phyloP scores from a whole-genome alignment of 208 protist species.

The Acanthamoeba triangularis region DNA sequence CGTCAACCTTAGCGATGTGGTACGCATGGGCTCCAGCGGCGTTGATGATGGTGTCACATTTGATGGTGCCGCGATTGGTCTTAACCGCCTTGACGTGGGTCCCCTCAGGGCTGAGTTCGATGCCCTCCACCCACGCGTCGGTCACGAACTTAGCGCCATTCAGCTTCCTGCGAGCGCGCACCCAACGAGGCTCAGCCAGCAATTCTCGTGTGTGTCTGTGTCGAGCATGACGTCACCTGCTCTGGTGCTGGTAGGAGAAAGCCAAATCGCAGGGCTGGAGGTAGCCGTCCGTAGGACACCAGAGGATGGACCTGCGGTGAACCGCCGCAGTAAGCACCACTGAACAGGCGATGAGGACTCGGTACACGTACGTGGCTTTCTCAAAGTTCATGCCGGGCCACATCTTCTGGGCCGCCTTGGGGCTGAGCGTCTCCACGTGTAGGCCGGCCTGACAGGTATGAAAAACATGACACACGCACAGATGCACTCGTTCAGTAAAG shows the following conservation, averaged over 20 bases:
- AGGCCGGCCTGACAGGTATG: not conserved
- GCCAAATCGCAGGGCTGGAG: conserved; percentile 64
- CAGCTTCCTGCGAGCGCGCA: not conserved
- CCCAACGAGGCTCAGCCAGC: too few relatives aligned
- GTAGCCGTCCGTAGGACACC: conserved; percentile 73
- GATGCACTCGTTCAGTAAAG: not conserved
- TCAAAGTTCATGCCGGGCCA: conserved; percentile 77
- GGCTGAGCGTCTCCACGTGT: conserved; percentile 28
- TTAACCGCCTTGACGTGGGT: conserved; percentile 6
- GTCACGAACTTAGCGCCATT: conserved; percentile 4
- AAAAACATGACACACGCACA: not conserved
- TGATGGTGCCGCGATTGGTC: conserved; percentile 59
- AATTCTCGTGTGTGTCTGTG: too few relatives aligned
- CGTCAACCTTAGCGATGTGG: conserved; percentile 70
- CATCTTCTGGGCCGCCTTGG: conserved; percentile 12
- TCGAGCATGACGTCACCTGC: not conserved
- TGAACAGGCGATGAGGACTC: not conserved
- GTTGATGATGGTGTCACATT: conserved; percentile 76
- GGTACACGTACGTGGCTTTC: not conserved
- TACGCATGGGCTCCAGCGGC: conserved; percentile 72
- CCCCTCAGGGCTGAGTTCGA: conserved; percentile 32
- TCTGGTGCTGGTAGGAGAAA: conserved; percentile 62
- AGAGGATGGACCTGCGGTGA: conserved; percentile 20
- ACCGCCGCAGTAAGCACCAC: not conserved
- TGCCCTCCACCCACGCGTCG: conserved; percentile 42